Conservation (phyloP, 192 early-diverging fungal genomes). For the Coemansia sp. region DNA sequence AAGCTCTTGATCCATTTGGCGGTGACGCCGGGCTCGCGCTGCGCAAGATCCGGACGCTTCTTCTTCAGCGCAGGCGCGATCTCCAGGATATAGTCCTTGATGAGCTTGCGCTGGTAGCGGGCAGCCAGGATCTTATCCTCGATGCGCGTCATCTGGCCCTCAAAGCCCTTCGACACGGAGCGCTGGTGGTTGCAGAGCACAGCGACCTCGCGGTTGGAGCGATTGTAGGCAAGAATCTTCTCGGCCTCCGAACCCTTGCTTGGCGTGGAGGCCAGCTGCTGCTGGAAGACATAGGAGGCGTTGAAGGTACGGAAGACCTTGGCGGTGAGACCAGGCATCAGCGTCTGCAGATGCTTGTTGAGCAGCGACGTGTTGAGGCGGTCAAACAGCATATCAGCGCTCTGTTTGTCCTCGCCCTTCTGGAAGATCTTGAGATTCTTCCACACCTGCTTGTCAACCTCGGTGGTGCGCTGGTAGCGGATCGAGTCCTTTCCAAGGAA, state of each 20-base stretch:
- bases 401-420: slow-evolving; percentile 65
- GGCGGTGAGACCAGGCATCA: slow-evolving; percentile 91
- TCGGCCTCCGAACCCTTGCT: slow-evolving; percentile 68
- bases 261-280: slow-evolving; percentile 76
- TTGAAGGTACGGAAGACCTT: slow-evolving; percentile 99
- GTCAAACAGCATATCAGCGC: slow-evolving; percentile 87
- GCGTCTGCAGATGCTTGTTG: slow-evolving; percentile 85
- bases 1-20: slow-evolving; percentile 75
- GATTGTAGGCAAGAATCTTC: slow-evolving; percentile 90
- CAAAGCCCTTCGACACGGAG: slow-evolving; percentile 78
- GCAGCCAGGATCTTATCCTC: slow-evolving; percentile 81
- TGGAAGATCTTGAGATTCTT: slow-evolving; percentile 93
- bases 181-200: slow-evolving; percentile 98
- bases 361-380: slow-evolving; percentile 78
- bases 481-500: slow-evolving; percentile 99
- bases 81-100: slow-evolving; percentile 68
- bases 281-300: slow-evolving; percentile 90
- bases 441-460: slow-evolving; percentile 86
- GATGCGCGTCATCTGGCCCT: slow-evolving; percentile 75
- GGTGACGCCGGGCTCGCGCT: slow-evolving; percentile 75
- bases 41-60: slow-evolving; percentile 65
- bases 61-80: slow-evolving; percentile 78
- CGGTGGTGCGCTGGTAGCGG: slow-evolving; percentile 82
- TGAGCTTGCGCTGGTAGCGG: slow-evolving; percentile 82
- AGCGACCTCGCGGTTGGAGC: slow-evolving; percentile 94